Conservation (phyloP, 148 eudicot species). For the Rhododendron henanense region DNA sequence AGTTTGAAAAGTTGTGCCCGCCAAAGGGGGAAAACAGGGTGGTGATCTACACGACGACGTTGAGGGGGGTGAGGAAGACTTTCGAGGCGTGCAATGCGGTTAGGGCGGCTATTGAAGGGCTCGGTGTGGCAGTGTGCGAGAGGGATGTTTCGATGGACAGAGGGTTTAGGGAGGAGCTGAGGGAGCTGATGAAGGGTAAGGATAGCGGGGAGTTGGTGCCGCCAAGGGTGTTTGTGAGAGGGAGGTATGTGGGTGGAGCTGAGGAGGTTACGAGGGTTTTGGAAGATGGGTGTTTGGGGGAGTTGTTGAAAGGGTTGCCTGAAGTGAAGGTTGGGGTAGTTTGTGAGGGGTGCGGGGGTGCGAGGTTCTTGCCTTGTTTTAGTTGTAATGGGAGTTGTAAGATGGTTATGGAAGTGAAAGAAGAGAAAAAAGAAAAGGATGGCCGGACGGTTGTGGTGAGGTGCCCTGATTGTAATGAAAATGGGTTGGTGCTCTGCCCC, state of each 20-base stretch:
- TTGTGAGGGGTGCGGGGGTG: constrained; percentile 81
- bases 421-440: constrained; percentile 11
- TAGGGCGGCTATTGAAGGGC: constrained; percentile 41
- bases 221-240: constrained; percentile 71
- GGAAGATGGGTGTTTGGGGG: constrained; percentile 56
- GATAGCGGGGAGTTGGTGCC: constrained; percentile 26
- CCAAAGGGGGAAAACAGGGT: constrained; percentile 57
- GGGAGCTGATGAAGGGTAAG: constrained; percentile 43
- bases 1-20: constrained; percentile 54
- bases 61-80: constrained; percentile 69
- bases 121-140: constrained; percentile 51
- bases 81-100: constrained; percentile 74
- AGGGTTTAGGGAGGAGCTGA: constrained; percentile 67
- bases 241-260: constrained; percentile 69
- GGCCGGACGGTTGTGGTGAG: constrained; percentile 33
- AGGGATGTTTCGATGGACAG: constrained; percentile 87
- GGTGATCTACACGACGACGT: constrained; percentile 66
- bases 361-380: constrained; percentile 72
- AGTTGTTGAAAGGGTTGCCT: constrained; percentile 55
- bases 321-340: constrained; percentile 32
- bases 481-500: constrained; percentile 88
- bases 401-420: constrained; percentile 34
- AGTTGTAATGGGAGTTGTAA: constrained; percentile 86
- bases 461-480: constrained; percentile 84
- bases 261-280: constrained; percentile 60